Evolutionary conservation across 1,139 yeast genomes (phyloP).

Genomic region (Meyerozyma elateridarum): DNA sequence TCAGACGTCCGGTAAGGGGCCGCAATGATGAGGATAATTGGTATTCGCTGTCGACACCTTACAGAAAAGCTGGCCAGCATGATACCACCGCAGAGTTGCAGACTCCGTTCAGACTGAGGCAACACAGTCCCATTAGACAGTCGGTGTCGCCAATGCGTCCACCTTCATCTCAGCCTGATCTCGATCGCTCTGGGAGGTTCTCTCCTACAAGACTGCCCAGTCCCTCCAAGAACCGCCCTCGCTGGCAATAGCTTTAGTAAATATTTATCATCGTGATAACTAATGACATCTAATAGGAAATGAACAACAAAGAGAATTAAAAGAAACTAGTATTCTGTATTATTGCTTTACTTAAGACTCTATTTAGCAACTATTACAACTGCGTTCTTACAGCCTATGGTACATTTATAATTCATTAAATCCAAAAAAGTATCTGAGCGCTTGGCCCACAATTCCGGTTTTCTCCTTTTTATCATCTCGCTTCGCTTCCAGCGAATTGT

Average conservation of each 20-base stretch:
- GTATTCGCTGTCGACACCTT: conserved; percentile 25
- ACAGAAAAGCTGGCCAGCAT: no score
- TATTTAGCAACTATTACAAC: no score
- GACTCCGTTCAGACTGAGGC: conserved; percentile 3
- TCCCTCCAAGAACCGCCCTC: conserved; percentile 2
- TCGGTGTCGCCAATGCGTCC: conserved; percentile 1
- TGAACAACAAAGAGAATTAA: no score
- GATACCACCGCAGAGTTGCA: conserved; percentile 4
- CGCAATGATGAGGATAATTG: conserved; percentile 14
- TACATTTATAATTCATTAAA: conserved; percentile 35
- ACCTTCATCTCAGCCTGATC: conserved; percentile 1
- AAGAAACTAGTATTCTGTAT: no score
- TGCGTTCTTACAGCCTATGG: no score
- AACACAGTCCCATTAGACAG: conserved; percentile 2
- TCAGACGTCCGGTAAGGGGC: no score
- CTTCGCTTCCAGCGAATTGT: conserved; percentile 16
- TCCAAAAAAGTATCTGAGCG: conserved; percentile 39
- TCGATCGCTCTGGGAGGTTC: no score
- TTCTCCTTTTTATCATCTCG: conserved; percentile 21
- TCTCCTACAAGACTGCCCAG: conserved; percentile 3
- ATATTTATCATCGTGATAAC: no score
- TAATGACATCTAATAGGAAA: no score
- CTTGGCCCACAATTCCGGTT: conserved; percentile 31
- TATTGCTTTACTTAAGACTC: no score
- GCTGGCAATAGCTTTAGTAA: background rate